Evolutionary conservation across 495 filamentous ascomycete species (phyloP).

Genomic region (Jackrogersella minutella): DNA sequence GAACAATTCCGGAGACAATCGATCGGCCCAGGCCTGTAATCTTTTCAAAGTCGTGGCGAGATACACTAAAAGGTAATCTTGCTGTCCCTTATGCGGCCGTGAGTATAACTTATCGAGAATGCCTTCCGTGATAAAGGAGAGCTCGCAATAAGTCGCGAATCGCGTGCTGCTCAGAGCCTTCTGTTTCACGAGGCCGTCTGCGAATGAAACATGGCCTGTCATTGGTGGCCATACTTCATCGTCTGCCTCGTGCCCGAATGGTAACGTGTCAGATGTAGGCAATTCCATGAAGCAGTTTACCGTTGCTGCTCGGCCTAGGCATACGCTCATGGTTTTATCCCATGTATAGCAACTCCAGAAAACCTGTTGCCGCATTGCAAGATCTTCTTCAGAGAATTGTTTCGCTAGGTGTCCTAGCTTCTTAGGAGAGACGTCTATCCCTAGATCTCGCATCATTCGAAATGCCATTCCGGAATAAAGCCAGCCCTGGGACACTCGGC

Average conservation of each 20-base stretch:
- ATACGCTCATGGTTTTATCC: conserved; percentile 22
- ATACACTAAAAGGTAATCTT: conserved; percentile 2
- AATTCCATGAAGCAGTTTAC: conserved; percentile 1
- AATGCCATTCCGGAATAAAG: conserved; percentile 10
- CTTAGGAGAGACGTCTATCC: conserved; percentile 10
- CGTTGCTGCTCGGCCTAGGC: conserved; percentile 3
- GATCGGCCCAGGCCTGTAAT: conserved; percentile 6
- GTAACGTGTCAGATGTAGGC: neutral
- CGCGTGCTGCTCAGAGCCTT: neutral
- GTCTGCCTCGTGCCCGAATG: neutral
- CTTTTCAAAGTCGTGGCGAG: neutral
- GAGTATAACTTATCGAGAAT: conserved; percentile 2
- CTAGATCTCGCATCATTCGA: conserved; percentile 9
- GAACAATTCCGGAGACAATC: neutral
- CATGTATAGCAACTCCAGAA: conserved; percentile 23
- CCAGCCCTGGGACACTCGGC: neutral
- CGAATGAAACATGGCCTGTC: neutral
- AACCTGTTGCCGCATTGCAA: conserved; percentile 12
- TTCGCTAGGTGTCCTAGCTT: conserved; percentile 6
- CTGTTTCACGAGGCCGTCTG: conserved; percentile 1
- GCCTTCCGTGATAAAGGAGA: neutral
- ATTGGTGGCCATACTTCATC: conserved; percentile 1
- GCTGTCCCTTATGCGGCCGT: neutral
- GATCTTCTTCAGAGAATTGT: conserved; percentile 16
- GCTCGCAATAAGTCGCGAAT: conserved; percentile 3